Evolutionary conservation across 129 eudicot species (phyloP), one percentile per base, ranked within the genome.

Genomic region (Deinandra increscens): DNA sequence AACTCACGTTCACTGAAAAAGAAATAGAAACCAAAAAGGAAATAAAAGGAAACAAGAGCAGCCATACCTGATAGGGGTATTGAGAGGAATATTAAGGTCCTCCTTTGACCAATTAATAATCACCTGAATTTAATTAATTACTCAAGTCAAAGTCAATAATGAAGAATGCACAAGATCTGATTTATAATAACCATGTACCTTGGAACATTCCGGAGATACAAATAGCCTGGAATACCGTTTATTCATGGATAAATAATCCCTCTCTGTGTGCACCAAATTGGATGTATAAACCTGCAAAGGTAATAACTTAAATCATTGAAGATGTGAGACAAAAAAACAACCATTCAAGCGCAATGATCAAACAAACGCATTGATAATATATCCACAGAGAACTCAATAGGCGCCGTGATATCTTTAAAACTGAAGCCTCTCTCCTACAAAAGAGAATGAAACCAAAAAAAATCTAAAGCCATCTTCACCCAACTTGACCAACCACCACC

Each of bases 61-160:
- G 17, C 22, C 36, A 20, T 83, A 89, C 98, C 98, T 87, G 64
- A 93, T 81, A 77, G 98, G 95, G 50, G 92, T 93, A 41, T 78
- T 81, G 55, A 89, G 55, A 53, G 98, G 74, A 68, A 93, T 81
- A 38, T 75, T 81, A 37, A 93, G 82, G 64, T 85, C 67, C 58
- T 79, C 85, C 81, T 75, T 83, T 66, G 98, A 95, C 98, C 98
- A 93, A 75, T 84, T 80, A 50, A 85, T 87, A 78, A 87, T 80
- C 20, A 89, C 96, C 98, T 93, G 76, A 53, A 68, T n/a, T 53
- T 69, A 70, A 76, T 53, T 61, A 53, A 49, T 62, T 48, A 69
- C 45, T 64, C 69, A 69, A 41, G 5, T 20, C 42, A 66, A 77
- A 65, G 45, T 4, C 56, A 5, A 53, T 36, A 17, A 45, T 56